Evolutionary conservation across 345 rosid genomes (phyloP).

Genomic region (Syzygium grande): DNA sequence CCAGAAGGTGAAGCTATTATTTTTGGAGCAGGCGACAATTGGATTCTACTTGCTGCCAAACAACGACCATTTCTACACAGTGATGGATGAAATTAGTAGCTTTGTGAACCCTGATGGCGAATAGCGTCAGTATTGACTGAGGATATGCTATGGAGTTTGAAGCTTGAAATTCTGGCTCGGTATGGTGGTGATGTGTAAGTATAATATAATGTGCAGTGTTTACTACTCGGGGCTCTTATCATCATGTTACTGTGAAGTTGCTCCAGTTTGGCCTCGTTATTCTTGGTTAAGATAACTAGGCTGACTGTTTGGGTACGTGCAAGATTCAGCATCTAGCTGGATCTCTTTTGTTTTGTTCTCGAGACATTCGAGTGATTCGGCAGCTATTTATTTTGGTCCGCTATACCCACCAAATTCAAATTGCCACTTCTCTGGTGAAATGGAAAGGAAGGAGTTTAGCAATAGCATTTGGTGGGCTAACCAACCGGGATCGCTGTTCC

Average conservation of each 20-base stretch:
- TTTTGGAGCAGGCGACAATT: slow-evolving; percentile 67
- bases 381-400: slow-evolving; percentile 16
- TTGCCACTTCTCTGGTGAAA: slow-evolving; percentile 1
- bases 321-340: slow-evolving; percentile 32
- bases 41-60: slow-evolving; percentile 88
- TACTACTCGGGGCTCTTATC: slow-evolving; percentile 19
- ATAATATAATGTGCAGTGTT: slow-evolving; percentile 17
- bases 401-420: slow-evolving; percentile 11
- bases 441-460: slow-evolving; percentile 1
- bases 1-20: slow-evolving; percentile 58
- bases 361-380: not conserved
- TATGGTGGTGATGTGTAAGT: not conserved
- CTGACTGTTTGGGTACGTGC: slow-evolving; percentile 9
- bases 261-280: slow-evolving; percentile 2
- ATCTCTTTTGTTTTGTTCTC: slow-evolving; percentile 6
- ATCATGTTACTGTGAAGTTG: slow-evolving; percentile 2
- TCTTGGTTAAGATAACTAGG: slow-evolving; percentile 5
- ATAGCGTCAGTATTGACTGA: slow-evolving; percentile 9
- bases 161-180: not conserved
- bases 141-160: slow-evolving; percentile 16
- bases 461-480: slow-evolving; percentile 22
- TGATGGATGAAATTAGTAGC: slow-evolving; percentile 67
- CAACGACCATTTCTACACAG: slow-evolving; percentile 58
- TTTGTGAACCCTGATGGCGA: slow-evolving; percentile 43
- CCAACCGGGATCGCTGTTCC: slow-evolving; percentile 9